Conservation (phyloP, 148 eudicot species). For the Vaccinium myrtillus region DNA sequence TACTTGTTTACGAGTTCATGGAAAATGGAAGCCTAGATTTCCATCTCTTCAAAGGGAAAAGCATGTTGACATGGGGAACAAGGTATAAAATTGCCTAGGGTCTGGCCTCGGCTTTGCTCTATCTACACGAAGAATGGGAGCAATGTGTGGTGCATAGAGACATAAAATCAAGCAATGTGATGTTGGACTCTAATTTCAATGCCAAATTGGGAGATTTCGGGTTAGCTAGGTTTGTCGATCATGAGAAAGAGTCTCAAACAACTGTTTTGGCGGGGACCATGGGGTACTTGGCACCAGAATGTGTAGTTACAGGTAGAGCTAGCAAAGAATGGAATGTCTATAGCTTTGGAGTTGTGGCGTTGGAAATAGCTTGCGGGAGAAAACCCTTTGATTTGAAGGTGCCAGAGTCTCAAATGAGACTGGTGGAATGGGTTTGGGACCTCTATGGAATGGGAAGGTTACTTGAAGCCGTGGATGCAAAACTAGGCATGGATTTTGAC, state of each 20-base stretch:
- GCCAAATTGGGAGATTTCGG: background rate
- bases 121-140: background rate
- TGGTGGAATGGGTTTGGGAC: background rate
- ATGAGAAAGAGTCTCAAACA: background rate
- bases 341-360: background rate
- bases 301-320: background rate
- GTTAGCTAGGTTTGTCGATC: background rate
- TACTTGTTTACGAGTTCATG: background rate
- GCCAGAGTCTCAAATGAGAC: background rate
- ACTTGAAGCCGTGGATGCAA: background rate
- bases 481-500: background rate
- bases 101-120: background rate
- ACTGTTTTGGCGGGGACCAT: background rate
- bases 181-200: background rate
- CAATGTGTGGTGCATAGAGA: constrained; percentile 7
- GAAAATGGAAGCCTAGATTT: background rate
- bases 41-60: background rate
- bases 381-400: background rate
- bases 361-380: background rate
- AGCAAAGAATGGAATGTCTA: background rate
- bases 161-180: background rate
- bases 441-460: background rate
- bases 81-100: background rate
- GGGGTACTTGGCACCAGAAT: background rate
- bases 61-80: background rate